Conservation (phyloP, 495 filamentous ascomycete species). For the Darksidea phi region DNA sequence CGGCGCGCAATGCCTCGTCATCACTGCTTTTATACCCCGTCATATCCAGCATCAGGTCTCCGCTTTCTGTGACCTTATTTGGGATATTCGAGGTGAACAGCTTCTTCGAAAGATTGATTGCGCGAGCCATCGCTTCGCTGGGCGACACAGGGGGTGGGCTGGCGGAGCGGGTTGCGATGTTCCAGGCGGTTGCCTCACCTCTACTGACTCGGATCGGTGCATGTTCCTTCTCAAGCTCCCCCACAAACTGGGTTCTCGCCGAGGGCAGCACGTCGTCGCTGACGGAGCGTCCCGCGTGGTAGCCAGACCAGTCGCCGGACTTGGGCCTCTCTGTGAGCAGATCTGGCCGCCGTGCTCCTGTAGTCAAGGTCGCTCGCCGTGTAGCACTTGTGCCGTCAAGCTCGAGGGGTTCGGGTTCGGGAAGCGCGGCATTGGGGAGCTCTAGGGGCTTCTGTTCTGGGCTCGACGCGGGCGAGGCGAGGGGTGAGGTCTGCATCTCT, state of each 20-base stretch:
- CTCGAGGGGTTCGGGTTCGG: constrained; percentile 83
- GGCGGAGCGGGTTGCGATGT: constrained; percentile 53
- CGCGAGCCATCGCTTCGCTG: constrained; percentile 76
- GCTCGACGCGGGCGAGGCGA: constrained; percentile 82
- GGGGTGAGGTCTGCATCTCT: constrained; percentile 87
- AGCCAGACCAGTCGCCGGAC: constrained; percentile 37
- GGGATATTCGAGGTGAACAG: constrained; percentile 87
- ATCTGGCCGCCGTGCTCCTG: constrained; percentile 29
- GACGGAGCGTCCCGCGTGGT: constrained; percentile 18
- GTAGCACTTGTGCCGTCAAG: constrained; percentile 50
- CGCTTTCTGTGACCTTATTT: constrained; percentile 82
- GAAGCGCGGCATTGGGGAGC: constrained; percentile 55
- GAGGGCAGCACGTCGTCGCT: constrained; percentile 35
- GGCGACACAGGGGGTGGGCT: constrained; percentile 77
- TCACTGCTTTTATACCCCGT: constrained; percentile 91
- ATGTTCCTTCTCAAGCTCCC: constrained; percentile 14
- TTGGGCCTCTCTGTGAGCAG: constrained; percentile 37
- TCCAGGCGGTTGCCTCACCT: constrained; percentile 31
- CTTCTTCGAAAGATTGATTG: constrained; percentile 81
- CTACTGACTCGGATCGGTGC: constrained; percentile 26
- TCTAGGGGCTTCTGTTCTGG: constrained; percentile 63
- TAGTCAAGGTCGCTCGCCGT: constrained; percentile 22
- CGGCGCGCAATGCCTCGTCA: constrained; percentile 85
- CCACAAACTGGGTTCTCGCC: constrained; percentile 15
- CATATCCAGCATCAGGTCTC: constrained; percentile 99